Base-by-base conservation (phyloP, 2,329 filamentous ascomycete genomes). In the Colletotrichum eleusines region DNA sequence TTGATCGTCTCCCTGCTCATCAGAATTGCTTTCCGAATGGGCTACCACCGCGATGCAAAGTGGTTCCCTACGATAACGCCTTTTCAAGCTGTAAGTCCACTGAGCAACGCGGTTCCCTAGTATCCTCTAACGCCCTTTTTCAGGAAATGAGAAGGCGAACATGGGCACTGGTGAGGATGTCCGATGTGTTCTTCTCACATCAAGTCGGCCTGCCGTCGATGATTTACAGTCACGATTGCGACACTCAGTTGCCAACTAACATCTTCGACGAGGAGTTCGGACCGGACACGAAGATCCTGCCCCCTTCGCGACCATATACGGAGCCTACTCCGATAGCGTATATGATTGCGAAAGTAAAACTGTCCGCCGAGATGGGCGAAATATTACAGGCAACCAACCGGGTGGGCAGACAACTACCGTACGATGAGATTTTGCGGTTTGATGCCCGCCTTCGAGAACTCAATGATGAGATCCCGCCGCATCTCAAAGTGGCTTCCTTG, bases 221-320 rank as follows among this genome's bases (percentile, higher is more conserved):
- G 86, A 90, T 95, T 33, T 88, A 92, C 73, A 87, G 91, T 16
- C 86, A 91, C 58, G 91, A 94, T 76, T 94, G 90, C 66, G 94
- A 96, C 76, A 91, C 92, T 0, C 87, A 91, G 74, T 81, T 93
- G 7, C 93, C 93, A 1, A 88, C 90, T 67, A 96, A 95, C 76
- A 87, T 95, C 20, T 93, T 93, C 77, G 93, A 96, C 74, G 92
- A 95, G 73, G 93, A 95, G 74, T 90, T 96, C 48, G 87, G 90
- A 57, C 90, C 91, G 3, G 87, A 89, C 28, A 91, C 89, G 73
- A 91, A 90, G 74, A 81, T 86, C 9, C 80, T 95, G 12, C 93
- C 93, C 1, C 86, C 88, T 1, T 89, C 91, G 0, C 84, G 92
- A 67, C 90, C 92, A 0, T 84, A 84, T 40, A 89, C 87, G 0